These are phyloP conservation scores for Blastomyces emzantsi DNA, from an alignment of 2,329 filamentous ascomycete species.

Conservation along the genomic window DNA sequence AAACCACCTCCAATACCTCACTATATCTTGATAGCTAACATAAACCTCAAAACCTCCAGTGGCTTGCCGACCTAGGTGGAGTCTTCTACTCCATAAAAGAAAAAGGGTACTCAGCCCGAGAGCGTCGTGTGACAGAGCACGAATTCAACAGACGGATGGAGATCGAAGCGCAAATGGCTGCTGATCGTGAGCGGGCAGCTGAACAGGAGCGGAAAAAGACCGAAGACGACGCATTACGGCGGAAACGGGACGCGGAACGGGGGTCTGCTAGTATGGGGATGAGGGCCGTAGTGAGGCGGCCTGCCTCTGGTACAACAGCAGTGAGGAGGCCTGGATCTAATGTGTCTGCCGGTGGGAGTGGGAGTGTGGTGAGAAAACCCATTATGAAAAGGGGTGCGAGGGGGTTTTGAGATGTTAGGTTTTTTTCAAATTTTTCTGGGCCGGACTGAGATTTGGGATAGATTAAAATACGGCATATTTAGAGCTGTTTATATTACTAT, in stretches of 20 bases:
- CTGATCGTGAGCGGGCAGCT: slow-evolving; percentile 58
- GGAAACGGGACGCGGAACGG: slow-evolving; percentile 30
- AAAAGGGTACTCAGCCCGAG: slow-evolving; percentile 83
- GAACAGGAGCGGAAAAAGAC: slow-evolving; percentile 33
- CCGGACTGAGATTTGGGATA: not conserved
- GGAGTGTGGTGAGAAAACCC: slow-evolving; percentile 34
- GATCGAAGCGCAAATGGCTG: slow-evolving; percentile 85
- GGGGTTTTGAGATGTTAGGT: slow-evolving; percentile 15
- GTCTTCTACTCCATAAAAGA: slow-evolving; percentile 98
- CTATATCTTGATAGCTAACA: not conserved
- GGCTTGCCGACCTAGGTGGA: slow-evolving; percentile 90
- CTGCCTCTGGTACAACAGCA: slow-evolving; percentile 22
- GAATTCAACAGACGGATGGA: slow-evolving; percentile 92
- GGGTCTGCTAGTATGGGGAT: slow-evolving; percentile 18
- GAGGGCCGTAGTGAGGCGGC: slow-evolving; percentile 28
- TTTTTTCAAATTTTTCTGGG: not conserved
- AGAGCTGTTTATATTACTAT: not conserved
- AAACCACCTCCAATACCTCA: not conserved
- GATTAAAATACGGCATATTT: not conserved
- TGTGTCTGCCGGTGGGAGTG: slow-evolving; percentile 18
- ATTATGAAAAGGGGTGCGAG: slow-evolving; percentile 29
- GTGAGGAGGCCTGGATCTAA: slow-evolving; percentile 21
- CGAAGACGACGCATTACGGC: slow-evolving; percentile 28
- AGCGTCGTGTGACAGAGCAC: slow-evolving; percentile 78
- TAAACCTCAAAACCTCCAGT: slow-evolving; percentile 34